Percentiles rank a stretch among this genome's conserved stretches.
Evolutionary conservation across 352 stramenopile genomes (phyloP).

Genomic region (Sclerospora graminicola): DNA sequence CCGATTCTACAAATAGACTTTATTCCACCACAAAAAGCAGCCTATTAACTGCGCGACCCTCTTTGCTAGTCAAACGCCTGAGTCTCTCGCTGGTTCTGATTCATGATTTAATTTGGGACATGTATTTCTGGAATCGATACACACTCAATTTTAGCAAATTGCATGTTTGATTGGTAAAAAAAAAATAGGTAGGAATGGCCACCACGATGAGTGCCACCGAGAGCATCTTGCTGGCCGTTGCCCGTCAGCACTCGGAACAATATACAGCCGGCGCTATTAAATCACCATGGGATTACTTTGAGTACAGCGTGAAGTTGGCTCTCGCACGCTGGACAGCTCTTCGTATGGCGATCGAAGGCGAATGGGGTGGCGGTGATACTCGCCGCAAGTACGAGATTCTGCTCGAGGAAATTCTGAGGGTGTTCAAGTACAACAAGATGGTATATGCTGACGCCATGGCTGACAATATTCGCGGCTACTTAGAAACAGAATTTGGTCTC

Average conservation of each 20-base stretch:
- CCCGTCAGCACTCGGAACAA: conserved; percentile 40
- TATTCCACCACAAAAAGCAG: no score
- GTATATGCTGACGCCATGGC: conserved; percentile 59
- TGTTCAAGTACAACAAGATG: conserved; percentile 75
- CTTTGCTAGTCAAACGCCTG: no score
- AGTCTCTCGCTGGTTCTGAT: no score
- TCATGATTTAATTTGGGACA: no score
- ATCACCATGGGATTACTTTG: conserved; percentile 75
- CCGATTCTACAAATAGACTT: no score
- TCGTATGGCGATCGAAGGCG: conserved; percentile 74
- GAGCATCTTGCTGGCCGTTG: conserved; percentile 42
- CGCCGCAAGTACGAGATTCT: conserved; percentile 75
- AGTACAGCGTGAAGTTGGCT: conserved; percentile 72
- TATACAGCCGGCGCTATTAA: conserved; percentile 49
- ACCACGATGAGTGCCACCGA: conserved; percentile 27
- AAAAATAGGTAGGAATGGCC: no score
- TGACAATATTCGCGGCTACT: conserved; percentile 60
- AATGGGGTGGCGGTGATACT: conserved; percentile 76
- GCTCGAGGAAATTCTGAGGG: conserved; percentile 61
- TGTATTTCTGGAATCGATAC: no score
- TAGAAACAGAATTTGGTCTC: conserved; percentile 66
- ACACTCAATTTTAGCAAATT: no score
- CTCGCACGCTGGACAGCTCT: conserved; percentile 73
- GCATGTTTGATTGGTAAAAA: no score
- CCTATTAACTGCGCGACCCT: no score